Base-by-base conservation (phyloP, 208 protist genomes). In the Acanthamoeba polyphaga region DNA sequence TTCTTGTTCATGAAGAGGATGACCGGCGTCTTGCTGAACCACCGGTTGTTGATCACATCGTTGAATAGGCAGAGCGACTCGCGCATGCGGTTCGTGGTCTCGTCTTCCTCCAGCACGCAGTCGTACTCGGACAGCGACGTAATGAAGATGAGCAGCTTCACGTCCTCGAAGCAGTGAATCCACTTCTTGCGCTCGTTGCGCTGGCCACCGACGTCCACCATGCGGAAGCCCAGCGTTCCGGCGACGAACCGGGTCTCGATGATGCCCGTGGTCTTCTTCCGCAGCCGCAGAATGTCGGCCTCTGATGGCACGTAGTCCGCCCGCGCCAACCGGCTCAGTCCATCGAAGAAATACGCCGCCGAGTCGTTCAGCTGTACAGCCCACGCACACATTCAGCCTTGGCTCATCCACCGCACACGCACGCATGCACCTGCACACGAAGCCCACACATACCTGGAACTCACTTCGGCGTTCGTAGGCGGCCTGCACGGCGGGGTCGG, bases 1-100 rank as follows among this genome's bases (percentile, higher is more conserved):
- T 76, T 97, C 93, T 99, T 99, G 95, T 99, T 99, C 19, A 98
- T 87, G 89, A 99, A 98, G 32, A 99, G 93, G 66, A 98, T 97
- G 76, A 98, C 96, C 22, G 97, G 95, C 3, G 96, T 98, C 17
- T 96, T 76, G 29, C 93, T 34, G 70, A 98, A 98, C 90, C 96
- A 98, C 43, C 94, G 92, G 29, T 68, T 96, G 70, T 98, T 98
- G 92, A 97, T 96, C 87, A 98, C 98, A 58, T 98, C 97, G 17
- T 96, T 96, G 95, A 99, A 99, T 8, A 99, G 95, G 22, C 94
- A 70, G n/a, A 99, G 76, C 17, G 97, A 96, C 88, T 99, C 98
- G 3, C 94, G 62, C 97, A 99, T 98, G 74, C 98, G 96, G 92
- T 98, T 98, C 43, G 84, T 95, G 0, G 80, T 29, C 1, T 97